Evolutionary conservation across 192 early-diverging fungal genomes (phyloP), one percentile per base, ranked within the genome.

Genomic region (Diversispora eburnea): DNA sequence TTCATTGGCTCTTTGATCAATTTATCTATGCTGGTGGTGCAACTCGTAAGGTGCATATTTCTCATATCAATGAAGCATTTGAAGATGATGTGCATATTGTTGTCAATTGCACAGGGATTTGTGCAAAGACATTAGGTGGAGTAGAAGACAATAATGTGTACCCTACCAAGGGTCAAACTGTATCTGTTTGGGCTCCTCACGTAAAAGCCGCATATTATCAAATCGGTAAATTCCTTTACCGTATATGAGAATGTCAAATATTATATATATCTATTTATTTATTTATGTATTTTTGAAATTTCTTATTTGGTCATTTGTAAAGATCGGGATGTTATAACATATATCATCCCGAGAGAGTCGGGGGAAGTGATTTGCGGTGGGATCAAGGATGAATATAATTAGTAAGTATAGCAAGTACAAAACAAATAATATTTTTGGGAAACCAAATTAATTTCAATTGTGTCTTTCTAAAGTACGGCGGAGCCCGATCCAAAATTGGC

Each of bases 331-430:
- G 17, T 64, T 42, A 78, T 87, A 54, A 86, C 88, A 51, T 96
- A 96, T 78, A 85, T 95, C n/a, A 96, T 96, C 67, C 94, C 93
- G 4, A 84, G 93, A 13, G 83, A 84, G 13, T 86, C 91, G 74
- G 92, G 91, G 10, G 84, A 85, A 48, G 91, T 93, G 43, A 80
- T 94, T 49, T 72, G 95, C 0, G 94, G 93, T 33, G 91, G 92
- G 8, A 92, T 92, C 3, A 84, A 86, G 39, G 75, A 85, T 41
- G 76, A 77, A 1, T 65, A 80, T 69, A 72, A 80, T 56, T 78
- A 76, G 86, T 87, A 84, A 81, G 77, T 39, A 41, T 42, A 20
- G 12, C 20, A 65, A 17, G 59, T n/a, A 49, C 12, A 19, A 48
- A 54, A 3, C 12, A 54, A 15, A 10, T 20, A 59, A 5, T 56